These are phyloP conservation scores for Malus sieversii DNA, from an alignment of 306 rosid genomes.

Conservation along the genomic window DNA sequence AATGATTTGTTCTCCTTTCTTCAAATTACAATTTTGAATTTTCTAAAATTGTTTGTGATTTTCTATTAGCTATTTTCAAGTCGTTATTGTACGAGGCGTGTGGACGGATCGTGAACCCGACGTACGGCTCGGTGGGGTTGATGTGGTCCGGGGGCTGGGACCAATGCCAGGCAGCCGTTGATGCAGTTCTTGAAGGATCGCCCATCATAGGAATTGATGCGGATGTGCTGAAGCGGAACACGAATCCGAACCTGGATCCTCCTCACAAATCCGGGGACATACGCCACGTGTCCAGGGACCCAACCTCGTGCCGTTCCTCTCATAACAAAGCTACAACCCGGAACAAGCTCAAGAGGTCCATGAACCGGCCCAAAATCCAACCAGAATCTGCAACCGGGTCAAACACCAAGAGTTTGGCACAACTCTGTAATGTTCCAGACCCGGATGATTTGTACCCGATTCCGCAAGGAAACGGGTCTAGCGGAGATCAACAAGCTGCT, in stretches of 20 bases:
- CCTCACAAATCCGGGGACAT: slow-evolving; percentile 18
- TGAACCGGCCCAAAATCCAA: slow-evolving; percentile 2
- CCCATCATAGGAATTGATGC: slow-evolving; percentile 10
- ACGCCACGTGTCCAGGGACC: slow-evolving; percentile 34
- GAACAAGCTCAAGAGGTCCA: slow-evolving; percentile 27
- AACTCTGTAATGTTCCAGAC: background rate
- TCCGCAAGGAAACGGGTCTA: background rate
- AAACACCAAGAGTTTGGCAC: background rate
- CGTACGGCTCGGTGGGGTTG: slow-evolving; percentile 55
- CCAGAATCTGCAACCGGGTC: background rate
- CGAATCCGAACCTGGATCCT: background rate
- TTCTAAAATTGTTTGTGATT: background rate
- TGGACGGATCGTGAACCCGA: slow-evolving; percentile 62
- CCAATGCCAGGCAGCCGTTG: slow-evolving; percentile 60
- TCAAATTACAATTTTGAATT: background rate
- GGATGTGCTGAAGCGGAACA: background rate
- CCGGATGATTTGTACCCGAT: background rate
- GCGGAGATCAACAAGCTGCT: background rate
- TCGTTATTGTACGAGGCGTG: slow-evolving; percentile 62
- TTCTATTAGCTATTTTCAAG: slow-evolving; percentile 41
- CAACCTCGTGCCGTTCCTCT: background rate
- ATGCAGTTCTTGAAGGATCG: slow-evolving; percentile 36
- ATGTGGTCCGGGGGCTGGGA: slow-evolving; percentile 43
- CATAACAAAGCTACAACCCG: slow-evolving; percentile 5
- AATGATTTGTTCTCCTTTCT: no score